Evolutionary conservation across 352 stramenopile species (phyloP).

Genomic region (Pythium myriotylum): DNA sequence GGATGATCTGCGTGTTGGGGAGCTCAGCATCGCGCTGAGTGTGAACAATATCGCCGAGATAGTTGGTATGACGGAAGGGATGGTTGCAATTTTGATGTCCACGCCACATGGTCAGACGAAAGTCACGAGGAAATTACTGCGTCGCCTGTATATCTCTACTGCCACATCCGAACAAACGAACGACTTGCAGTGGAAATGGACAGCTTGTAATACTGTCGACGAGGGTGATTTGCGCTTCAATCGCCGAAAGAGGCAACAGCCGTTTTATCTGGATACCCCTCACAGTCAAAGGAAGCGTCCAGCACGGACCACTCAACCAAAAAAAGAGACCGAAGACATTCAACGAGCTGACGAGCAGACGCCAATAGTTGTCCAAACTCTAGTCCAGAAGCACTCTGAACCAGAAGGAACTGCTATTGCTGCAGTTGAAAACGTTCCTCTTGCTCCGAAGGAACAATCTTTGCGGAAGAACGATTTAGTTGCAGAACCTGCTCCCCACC

Average conservation of each 20-base stretch:
- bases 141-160: constrained; percentile 14
- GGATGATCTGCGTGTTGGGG: background rate
- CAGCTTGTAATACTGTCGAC: background rate
- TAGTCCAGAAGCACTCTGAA: too few relatives aligned
- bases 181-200: constrained; percentile 21
- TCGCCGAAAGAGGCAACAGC: background rate
- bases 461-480: too few relatives aligned
- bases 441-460: too few relatives aligned
- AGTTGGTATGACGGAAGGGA: constrained; percentile 28
- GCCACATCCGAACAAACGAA: background rate
- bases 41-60: constrained; percentile 6
- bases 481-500: too few relatives aligned
- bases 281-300: too few relatives aligned
- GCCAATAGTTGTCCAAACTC: too few relatives aligned
- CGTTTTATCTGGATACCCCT: too few relatives aligned
- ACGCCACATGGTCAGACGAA: constrained; percentile 20
- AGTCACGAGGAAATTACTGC: constrained; percentile 27
- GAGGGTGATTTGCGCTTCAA: constrained; percentile 2
- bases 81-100: constrained; percentile 27
- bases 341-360: too few relatives aligned
- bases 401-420: too few relatives aligned
- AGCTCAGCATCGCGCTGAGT: constrained; percentile 9
- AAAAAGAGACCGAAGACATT: too few relatives aligned
- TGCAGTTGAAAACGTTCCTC: too few relatives aligned
- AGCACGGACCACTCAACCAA: too few relatives aligned